A percentile compares a stretch with the other conserved stretches of the same genome.
These are phyloP conservation scores for Trichophyton mentagrophytes DNA, from an alignment of 2,329 filamentous ascomycete genomes.

Conservation along the genomic window DNA sequence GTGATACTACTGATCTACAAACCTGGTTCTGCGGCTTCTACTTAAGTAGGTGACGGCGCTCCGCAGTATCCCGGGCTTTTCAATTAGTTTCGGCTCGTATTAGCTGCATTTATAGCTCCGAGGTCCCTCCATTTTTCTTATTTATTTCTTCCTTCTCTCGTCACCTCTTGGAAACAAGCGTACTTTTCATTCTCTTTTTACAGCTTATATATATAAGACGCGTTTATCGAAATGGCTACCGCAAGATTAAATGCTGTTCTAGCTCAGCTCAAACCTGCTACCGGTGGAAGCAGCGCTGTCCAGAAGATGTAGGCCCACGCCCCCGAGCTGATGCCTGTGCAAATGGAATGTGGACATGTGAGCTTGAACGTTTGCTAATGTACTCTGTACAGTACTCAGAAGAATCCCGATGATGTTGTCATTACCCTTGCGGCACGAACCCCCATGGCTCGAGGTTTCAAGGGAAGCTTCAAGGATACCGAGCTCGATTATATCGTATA, in stretches of 20 bases:
- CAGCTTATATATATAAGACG: neutral
- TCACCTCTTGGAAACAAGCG: neutral
- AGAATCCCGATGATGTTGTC: slow-evolving; percentile 92
- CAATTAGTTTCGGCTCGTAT: neutral
- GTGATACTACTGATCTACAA: neutral
- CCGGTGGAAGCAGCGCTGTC: slow-evolving; percentile 12
- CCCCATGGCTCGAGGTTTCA: slow-evolving; percentile 73
- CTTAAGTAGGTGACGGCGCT: neutral
- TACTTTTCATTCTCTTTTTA: neutral
- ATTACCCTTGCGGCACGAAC: slow-evolving; percentile 88
- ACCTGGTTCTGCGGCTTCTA: neutral
- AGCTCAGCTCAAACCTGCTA: slow-evolving; percentile 13
- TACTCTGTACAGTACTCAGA: slow-evolving; percentile 52
- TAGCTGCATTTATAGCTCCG: slow-evolving; percentile 3
- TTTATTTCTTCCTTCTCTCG: neutral
- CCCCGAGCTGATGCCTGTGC: neutral
- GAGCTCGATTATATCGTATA: slow-evolving; percentile 76
- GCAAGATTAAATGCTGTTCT: slow-evolving; percentile 14
- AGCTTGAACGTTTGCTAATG: slow-evolving; percentile 3
- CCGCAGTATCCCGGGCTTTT: neutral
- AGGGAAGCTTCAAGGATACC: slow-evolving; percentile 93
- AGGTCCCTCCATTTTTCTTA: slow-evolving; percentile 1
- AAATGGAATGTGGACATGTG: neutral
- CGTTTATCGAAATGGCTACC: slow-evolving; percentile 12
- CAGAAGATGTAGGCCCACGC: slow-evolving; percentile 12